These are phyloP conservation scores for Penicillium pulvis DNA, from an alignment of 495 filamentous ascomycete genomes.

Conservation along the genomic window DNA sequence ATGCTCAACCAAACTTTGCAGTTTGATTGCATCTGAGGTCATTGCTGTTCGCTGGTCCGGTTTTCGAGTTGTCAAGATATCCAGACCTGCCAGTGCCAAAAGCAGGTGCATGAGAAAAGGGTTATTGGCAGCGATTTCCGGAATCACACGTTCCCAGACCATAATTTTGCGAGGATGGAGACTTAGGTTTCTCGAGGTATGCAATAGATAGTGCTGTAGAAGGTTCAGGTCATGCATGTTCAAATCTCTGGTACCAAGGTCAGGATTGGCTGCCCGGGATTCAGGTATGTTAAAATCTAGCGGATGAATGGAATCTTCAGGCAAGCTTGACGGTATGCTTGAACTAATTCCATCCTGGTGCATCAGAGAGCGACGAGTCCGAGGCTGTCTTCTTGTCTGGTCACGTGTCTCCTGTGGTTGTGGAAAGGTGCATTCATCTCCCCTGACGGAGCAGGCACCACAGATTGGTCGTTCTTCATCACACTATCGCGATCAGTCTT, in stretches of 20 bases:
- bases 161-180: slow-evolving; percentile 14
- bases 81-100: slow-evolving; percentile 28
- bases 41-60: not conserved
- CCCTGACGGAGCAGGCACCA: slow-evolving; percentile 23
- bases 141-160: slow-evolving; percentile 28
- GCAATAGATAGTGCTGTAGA: slow-evolving; percentile 22
- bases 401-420: slow-evolving; percentile 9
- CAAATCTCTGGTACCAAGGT: not conserved
- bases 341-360: not conserved
- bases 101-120: slow-evolving; percentile 21
- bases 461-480: slow-evolving; percentile 30
- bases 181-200: slow-evolving; percentile 26
- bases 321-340: not conserved
- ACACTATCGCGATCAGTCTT: slow-evolving; percentile 20
- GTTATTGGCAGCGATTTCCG: slow-evolving; percentile 16
- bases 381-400: slow-evolving; percentile 2
- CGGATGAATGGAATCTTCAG: slow-evolving; percentile 6
- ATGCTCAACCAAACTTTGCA: slow-evolving; percentile 23
- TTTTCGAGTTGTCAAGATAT: slow-evolving; percentile 12
- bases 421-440: slow-evolving; percentile 22
- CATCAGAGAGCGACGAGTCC: not conserved
- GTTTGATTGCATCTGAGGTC: not conserved
- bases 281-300: slow-evolving; percentile 11
- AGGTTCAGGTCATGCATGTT: slow-evolving; percentile 30
- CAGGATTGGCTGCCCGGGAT: not conserved